Base-by-base conservation (phyloP, 2,329 filamentous ascomycete species). In the Botryosphaeria dothidea region DNA sequence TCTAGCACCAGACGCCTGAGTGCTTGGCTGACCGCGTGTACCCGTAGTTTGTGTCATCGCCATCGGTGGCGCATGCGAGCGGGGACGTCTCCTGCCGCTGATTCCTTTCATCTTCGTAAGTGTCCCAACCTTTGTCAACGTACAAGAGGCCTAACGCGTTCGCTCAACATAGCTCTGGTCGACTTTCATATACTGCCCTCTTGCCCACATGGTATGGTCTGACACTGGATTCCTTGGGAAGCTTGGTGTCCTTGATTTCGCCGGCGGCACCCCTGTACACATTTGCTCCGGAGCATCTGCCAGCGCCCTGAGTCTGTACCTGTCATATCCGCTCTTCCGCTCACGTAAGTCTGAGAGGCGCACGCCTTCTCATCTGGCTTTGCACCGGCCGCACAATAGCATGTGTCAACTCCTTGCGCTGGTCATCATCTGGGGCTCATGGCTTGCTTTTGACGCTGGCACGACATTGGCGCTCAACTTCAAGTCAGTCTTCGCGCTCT, bases 171-270 rank as follows among this genome's bases (percentile, higher is more conserved):
- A 56, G 51, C 51, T 96, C 75, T 97, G 93, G 93, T 85, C 90
- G 1, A 97, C 93, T 4, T 75, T 96, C 66, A 90, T 97, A 74
- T 97, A 96, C 79, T 92, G 96, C 72, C 91, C 92, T 1, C 92
- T 97, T 74, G 93, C 93, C 49, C 96, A 92, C 84, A 96, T 93
- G 93, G 96, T 92, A 5, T 97, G 93, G 93, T 96, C 96, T 75
- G 78, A 90, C 0, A 81, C 82, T 29, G 93, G 93, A 21, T 97
- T 92, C 93, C 88, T 89, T 13, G 90, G 85, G 78, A 83, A 86
- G 69, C 85, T 95, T 79, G 92, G 92, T 49, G 92, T 91, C 29
- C 85, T 96, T 48, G 93, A 96, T 78, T 96, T 95, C 73, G 93
- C 93, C 23, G 92, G 93, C 68, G 93, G 93, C 71, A 96, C 92